phyloP scores from a whole-genome alignment of 192 early-diverging fungal species.

The Coemansia sp. region DNA sequence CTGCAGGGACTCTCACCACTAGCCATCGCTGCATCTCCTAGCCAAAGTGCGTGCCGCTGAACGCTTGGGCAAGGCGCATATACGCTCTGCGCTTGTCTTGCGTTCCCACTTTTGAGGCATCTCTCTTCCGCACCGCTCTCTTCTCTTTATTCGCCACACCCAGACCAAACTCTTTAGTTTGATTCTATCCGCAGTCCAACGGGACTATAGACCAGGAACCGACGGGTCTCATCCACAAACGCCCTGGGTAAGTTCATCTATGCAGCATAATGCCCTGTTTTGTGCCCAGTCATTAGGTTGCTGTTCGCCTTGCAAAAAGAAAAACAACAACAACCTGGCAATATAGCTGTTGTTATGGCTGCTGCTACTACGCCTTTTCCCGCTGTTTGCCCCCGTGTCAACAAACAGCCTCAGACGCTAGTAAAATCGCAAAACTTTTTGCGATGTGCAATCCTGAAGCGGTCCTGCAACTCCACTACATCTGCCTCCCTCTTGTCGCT shows the following conservation, averaged over 20 bases:
- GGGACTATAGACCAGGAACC: background rate
- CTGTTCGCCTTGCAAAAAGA: conserved; percentile 5
- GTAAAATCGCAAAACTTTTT: conserved; percentile 5
- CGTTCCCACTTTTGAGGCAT: background rate
- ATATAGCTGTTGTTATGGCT: conserved; percentile 14
- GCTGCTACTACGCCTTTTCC: conserved; percentile 7
- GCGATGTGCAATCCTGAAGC: background rate
- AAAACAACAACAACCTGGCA: conserved; percentile 10
- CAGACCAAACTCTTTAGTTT: background rate
- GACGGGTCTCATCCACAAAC: too few species aligned
- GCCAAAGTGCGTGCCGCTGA: conserved; percentile 1
- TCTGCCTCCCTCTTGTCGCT: background rate
- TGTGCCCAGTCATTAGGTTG: background rate
- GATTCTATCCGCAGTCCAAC: background rate
- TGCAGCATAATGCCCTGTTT: too few species aligned
- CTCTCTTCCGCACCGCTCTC: background rate
- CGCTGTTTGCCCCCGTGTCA: conserved; percentile 11
- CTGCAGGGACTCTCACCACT: conserved; percentile 9
- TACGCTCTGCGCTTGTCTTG: background rate
- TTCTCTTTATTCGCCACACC: background rate
- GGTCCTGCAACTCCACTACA: background rate
- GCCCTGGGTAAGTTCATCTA: too few species aligned
- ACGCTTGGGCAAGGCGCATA: conserved; percentile 5
- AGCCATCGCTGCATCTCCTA: conserved; percentile 3
- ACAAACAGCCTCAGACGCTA: conserved; percentile 14